These are phyloP conservation scores for Leccinum truebloodii DNA, from an alignment of 768 basidiomycete genomes.

Conservation along the genomic window DNA sequence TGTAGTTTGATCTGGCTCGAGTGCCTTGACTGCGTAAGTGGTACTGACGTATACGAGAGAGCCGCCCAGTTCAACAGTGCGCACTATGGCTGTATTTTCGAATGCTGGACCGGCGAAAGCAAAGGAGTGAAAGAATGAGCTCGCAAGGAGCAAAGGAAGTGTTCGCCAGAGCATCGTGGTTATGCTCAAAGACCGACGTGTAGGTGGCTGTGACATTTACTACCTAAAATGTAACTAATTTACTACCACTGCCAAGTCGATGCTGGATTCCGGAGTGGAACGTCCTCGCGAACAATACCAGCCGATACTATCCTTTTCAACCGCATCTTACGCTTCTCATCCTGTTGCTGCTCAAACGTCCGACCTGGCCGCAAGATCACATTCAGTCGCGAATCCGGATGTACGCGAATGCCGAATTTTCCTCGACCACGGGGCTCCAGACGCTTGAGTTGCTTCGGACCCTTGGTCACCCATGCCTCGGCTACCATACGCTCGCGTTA, in stretches of 20 bases:
- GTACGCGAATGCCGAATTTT: constrained; percentile 72
- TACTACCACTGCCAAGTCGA: constrained; percentile 76
- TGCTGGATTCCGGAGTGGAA: constrained; percentile 71
- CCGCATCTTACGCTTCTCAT: constrained; percentile 62
- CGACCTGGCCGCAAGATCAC: constrained; percentile 82
- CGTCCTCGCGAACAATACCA: constrained; percentile 75
- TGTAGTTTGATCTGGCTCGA: constrained; percentile 55
- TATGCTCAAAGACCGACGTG: constrained; percentile 23
- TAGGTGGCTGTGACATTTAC: constrained; percentile 21
- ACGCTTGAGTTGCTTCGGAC: constrained; percentile 57
- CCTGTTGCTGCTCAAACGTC: constrained; percentile 67
- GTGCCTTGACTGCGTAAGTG: constrained; percentile 80
- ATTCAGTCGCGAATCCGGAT: constrained; percentile 72
- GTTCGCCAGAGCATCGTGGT: constrained; percentile 48
- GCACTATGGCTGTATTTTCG: constrained; percentile 88
- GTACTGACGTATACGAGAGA: constrained; percentile 87
- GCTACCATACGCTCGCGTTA: constrained; percentile 45
- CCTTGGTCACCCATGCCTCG: constrained; percentile 94
- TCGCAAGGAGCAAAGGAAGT: constrained; percentile 45
- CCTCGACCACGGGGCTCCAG: constrained; percentile 85
- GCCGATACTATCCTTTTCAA: constrained; percentile 80
- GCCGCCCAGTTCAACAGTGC: constrained; percentile 88
- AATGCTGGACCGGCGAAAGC: constrained; percentile 54
- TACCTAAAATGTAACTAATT: neutral
- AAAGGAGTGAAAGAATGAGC: constrained; percentile 42